Percentiles rank a stretch among this genome's conserved stretches.
These are phyloP conservation scores for Globisporangium canariense DNA, from an alignment of 352 stramenopile species.

Conservation along the genomic window DNA sequence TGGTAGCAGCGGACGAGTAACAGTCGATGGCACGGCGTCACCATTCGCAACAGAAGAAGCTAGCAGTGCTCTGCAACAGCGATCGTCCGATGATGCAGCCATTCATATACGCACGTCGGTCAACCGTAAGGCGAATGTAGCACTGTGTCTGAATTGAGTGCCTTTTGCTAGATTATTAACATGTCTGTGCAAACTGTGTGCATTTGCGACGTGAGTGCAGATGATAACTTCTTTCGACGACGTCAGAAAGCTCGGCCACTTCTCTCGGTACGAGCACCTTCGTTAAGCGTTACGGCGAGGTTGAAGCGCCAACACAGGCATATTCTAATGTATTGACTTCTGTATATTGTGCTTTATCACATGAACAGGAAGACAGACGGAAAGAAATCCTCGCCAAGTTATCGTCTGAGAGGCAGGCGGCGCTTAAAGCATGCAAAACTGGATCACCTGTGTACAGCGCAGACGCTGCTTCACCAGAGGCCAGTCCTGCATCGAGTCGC, in stretches of 20 bases:
- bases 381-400: constrained; percentile 68
- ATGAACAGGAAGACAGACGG: constrained; percentile 48
- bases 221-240: constrained; percentile 23
- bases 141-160: not conserved
- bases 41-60: not conserved
- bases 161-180: not conserved
- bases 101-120: not conserved
- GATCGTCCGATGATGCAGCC: not conserved
- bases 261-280: constrained; percentile 28
- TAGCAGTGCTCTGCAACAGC: not conserved
- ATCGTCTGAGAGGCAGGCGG: constrained; percentile 46
- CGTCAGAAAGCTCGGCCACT: constrained; percentile 30
- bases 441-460: not conserved
- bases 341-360: not conserved
- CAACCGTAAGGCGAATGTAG: not conserved
- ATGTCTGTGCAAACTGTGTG: not conserved
- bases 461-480: not conserved
- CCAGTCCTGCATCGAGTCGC: not conserved
- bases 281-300: not conserved
- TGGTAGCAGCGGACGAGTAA: not conserved
- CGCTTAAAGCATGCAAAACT: constrained; percentile 19
- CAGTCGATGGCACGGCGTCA: not conserved
- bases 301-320: too few relatives aligned
- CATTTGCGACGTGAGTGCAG: not conserved
- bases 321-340: not conserved